phyloP scores from a whole-genome alignment of 306 rosid genomes.

The Benincasa hispida region DNA sequence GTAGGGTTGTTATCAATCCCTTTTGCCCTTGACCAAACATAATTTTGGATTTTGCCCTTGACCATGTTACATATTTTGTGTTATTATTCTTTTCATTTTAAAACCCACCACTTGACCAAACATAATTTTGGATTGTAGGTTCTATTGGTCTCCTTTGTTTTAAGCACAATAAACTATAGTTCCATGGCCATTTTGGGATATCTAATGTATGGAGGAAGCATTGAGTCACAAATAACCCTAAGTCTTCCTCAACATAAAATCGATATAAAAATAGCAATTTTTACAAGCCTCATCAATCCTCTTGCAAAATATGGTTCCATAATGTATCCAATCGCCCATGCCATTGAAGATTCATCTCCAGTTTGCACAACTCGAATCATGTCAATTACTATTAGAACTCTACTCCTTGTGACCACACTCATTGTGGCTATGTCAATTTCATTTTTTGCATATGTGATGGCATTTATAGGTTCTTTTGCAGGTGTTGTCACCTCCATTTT shows the following conservation, averaged over 20 bases:
- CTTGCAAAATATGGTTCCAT: conserved; percentile 43
- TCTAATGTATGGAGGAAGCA: conserved; percentile 40
- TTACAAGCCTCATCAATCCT: conserved; percentile 43
- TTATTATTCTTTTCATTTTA: not conserved
- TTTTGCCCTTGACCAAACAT: conserved; percentile 55
- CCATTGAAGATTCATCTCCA: conserved; percentile 32
- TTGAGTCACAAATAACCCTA: conserved; percentile 51
- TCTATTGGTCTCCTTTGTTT: conserved; percentile 31
- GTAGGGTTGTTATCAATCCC: conserved; percentile 69
- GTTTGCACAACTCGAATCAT: not conserved
- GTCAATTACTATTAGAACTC: conserved; percentile 36
- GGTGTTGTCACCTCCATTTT: conserved; percentile 28
- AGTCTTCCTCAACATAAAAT: conserved; percentile 39
- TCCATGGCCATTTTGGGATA: conserved; percentile 48
- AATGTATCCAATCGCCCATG: conserved; percentile 38
- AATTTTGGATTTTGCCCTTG: too few relatives aligned
- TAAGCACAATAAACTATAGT: conserved; percentile 37
- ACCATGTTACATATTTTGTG: too few relatives aligned
- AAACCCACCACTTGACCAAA: not conserved
- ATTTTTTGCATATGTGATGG: conserved; percentile 52
- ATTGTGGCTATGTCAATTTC: conserved; percentile 44
- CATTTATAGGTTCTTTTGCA: conserved; percentile 46
- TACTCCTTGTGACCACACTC: conserved; percentile 30
- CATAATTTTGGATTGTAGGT: conserved; percentile 29
- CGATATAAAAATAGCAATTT: conserved; percentile 41